phyloP scores from a whole-genome alignment of 345 rosid species.

The Euphorbia peplus region DNA sequence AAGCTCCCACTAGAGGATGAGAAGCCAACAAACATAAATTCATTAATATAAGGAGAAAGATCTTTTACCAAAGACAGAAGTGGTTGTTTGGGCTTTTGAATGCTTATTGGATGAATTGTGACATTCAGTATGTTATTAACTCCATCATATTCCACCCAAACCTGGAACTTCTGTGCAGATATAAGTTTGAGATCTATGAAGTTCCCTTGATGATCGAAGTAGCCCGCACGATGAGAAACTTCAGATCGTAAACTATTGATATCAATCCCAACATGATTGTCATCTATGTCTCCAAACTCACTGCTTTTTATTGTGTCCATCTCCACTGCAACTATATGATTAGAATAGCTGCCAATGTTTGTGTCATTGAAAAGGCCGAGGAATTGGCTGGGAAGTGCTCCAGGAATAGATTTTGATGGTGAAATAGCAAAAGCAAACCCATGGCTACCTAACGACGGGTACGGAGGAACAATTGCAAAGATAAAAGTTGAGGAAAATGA shows the following conservation, averaged over 20 bases:
- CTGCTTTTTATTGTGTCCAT: neutral
- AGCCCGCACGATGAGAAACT: neutral
- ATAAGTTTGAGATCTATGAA: neutral
- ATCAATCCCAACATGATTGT: constrained; percentile 7
- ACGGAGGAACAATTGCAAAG: neutral
- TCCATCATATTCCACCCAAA: constrained; percentile 6
- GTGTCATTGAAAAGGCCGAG: constrained; percentile 5
- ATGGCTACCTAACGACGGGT: neutral
- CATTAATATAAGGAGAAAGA: neutral
- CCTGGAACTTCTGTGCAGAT: neutral
- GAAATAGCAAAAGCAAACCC: constrained; percentile 8
- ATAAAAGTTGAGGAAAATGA: constrained; percentile 5
- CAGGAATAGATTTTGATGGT: neutral
- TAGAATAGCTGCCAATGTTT: neutral
- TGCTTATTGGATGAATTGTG: constrained; percentile 4
- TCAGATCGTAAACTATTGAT: neutral
- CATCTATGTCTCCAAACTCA: neutral
- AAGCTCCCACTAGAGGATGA: neutral
- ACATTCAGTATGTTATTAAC: neutral
- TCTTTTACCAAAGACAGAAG: constrained; percentile 1
- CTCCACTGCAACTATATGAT: neutral
- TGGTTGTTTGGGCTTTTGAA: neutral
- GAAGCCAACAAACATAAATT: neutral
- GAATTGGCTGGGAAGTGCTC: neutral
- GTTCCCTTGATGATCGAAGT: neutral